A percentile compares a stretch with the other conserved stretches of the same genome.
Conservation (phyloP, 225 moss, liverwort and hornwort species). For the Rhytidiadelphus loreus region DNA sequence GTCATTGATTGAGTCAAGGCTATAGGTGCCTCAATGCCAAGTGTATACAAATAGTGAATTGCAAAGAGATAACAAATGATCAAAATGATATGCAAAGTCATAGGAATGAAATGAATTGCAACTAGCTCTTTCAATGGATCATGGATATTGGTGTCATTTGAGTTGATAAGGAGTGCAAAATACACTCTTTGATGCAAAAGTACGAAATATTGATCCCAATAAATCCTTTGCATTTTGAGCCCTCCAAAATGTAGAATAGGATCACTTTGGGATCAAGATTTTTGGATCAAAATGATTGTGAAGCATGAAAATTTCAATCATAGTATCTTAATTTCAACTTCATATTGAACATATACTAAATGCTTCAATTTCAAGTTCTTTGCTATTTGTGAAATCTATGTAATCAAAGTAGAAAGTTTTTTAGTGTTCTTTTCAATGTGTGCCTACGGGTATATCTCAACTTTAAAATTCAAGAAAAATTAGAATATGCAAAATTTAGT, state of each 20-base stretch:
- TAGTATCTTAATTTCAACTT: background rate
- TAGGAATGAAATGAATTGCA: background rate
- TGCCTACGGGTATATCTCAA: fast-evolving
- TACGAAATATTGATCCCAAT: background rate
- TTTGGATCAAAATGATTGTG: background rate
- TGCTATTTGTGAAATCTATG: background rate
- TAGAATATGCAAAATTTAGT: background rate
- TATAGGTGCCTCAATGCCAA: too few species aligned
- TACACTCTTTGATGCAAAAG: background rate
- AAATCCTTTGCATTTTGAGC: background rate
- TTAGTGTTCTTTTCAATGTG: too few species aligned
- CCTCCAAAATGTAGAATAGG: background rate
- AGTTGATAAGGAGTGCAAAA: background rate
- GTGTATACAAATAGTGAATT: background rate
- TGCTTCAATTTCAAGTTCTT: background rate
- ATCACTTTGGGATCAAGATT: background rate
- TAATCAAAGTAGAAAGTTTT: background rate
- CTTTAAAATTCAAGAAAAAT: background rate
- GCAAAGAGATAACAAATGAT: background rate
- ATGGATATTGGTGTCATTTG: background rate
- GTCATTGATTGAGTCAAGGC: too few species aligned
- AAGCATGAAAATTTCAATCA: background rate
- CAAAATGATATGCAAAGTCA: background rate
- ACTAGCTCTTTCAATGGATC: background rate
- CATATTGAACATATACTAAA: background rate